phyloP scores from a whole-genome alignment of 495 filamentous ascomycete species.

The Elaphomyces granulatus region DNA sequence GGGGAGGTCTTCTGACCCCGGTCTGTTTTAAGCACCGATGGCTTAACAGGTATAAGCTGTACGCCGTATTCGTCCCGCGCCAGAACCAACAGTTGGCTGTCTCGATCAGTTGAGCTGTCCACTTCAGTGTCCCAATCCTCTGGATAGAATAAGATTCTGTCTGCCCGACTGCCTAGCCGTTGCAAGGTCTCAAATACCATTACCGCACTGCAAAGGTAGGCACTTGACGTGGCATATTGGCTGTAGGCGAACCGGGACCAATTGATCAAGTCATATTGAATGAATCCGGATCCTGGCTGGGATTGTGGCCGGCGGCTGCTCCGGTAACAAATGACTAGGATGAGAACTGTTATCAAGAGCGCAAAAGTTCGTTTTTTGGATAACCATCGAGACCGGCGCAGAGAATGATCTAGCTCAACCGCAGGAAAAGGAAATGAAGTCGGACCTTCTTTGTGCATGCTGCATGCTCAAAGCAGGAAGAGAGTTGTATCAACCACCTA shows the following conservation, averaged over 20 bases:
- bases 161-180: slow-evolving; percentile 45
- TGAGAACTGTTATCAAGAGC: slow-evolving; percentile 18
- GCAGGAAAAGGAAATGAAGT: too few relatives aligned
- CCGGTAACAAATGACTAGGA: slow-evolving; percentile 21
- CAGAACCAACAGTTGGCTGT: slow-evolving; percentile 42
- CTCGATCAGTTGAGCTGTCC: slow-evolving; percentile 23
- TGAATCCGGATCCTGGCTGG: slow-evolving; percentile 13
- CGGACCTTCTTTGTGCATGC: too few relatives aligned
- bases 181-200: slow-evolving; percentile 58
- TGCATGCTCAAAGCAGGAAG: too few relatives aligned
- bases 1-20: not conserved
- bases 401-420: too few relatives aligned
- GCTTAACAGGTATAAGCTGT: slow-evolving; percentile 40
- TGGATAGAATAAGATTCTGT: slow-evolving; percentile 55
- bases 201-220: slow-evolving; percentile 61
- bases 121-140: slow-evolving; percentile 35
- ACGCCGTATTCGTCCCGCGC: slow-evolving; percentile 49
- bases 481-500: too few relatives aligned
- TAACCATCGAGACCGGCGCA: too few relatives aligned
- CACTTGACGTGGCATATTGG: slow-evolving; percentile 53
- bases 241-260: slow-evolving; percentile 56
- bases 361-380: too few relatives aligned
- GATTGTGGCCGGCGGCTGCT: slow-evolving; percentile 15
- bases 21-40: not conserved
- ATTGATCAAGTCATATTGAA: slow-evolving; percentile 32